phyloP scores from a whole-genome alignment of 257 asterid genomes.

The Handroanthus guayacan region DNA sequence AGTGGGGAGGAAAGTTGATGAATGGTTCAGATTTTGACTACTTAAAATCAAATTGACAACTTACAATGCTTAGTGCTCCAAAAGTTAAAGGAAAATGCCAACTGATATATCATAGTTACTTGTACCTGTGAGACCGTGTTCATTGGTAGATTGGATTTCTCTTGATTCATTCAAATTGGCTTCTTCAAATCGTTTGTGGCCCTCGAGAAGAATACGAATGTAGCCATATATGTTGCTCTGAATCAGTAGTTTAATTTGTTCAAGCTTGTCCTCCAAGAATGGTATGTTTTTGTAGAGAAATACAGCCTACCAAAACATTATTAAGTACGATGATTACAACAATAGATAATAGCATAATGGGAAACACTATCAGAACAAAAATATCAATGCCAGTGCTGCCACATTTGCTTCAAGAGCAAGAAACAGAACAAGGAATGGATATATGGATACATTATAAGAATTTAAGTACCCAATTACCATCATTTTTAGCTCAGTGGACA shows the following conservation, averaged over 20 bases:
- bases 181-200: constrained; percentile 60
- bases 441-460: too few relatives aligned
- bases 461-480: neutral
- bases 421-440: neutral
- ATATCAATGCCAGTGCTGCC: neutral
- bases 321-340: neutral
- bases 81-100: too few relatives aligned
- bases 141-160: neutral
- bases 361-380: neutral
- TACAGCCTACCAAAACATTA: constrained; percentile 50
- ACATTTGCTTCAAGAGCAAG: neutral
- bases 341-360: neutral
- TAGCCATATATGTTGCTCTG: constrained; percentile 61
- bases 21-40: too few relatives aligned
- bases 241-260: constrained; percentile 54
- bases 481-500: too few relatives aligned
- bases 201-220: constrained; percentile 62
- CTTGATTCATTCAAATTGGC: constrained; percentile 39
- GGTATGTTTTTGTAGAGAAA: constrained; percentile 61
- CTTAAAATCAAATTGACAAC: too few relatives aligned
- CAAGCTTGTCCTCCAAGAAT: constrained; percentile 60
- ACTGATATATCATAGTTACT: too few relatives aligned
- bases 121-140: too few relatives aligned
- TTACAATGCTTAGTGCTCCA: too few relatives aligned
- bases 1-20: too few relatives aligned